Percentiles rank a stretch among this genome's conserved stretches.
These are phyloP conservation scores for Dendrocalamus sinicus DNA, from an alignment of 176 grass and related monocot species.

Conservation along the genomic window DNA sequence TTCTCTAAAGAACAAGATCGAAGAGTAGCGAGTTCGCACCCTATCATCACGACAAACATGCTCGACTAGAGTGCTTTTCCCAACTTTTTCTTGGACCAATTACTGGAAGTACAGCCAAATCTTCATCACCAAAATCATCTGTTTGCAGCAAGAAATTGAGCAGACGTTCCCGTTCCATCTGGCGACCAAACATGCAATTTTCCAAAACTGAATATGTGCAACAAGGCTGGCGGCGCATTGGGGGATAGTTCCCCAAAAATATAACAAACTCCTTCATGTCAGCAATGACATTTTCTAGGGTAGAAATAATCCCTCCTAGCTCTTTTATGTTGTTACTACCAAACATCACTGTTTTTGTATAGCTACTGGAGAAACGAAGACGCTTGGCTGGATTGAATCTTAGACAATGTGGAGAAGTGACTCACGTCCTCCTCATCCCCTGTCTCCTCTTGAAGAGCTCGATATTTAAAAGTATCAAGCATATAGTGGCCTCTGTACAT, in stretches of 20 bases:
- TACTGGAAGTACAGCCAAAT: background rate
- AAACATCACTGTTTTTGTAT: background rate
- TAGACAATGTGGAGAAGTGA: background rate
- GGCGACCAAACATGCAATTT: slow-evolving; percentile 20
- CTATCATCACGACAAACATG: background rate
- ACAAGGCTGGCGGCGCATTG: background rate
- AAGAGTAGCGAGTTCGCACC: slow-evolving; percentile 21
- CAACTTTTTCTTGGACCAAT: background rate
- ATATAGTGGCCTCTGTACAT: slow-evolving; percentile 18
- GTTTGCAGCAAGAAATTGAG: background rate
- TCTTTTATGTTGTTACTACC: background rate
- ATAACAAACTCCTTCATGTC: slow-evolving; percentile 16
- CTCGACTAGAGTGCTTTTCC: slow-evolving; percentile 43
- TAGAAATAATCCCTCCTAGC: background rate
- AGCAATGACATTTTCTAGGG: slow-evolving; percentile 3
- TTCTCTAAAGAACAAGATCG: background rate
- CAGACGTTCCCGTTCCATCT: background rate
- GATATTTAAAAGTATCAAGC: slow-evolving; percentile 18
- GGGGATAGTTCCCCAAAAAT: background rate
- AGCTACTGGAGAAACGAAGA: background rate
- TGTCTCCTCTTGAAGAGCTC: background rate
- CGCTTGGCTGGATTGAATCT: slow-evolving; percentile 5
- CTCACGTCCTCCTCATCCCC: background rate
- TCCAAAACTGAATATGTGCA: background rate
- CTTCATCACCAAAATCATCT: background rate